Conservation (phyloP, 768 basidiomycete species). For the Auricularia heimuer region DNA sequence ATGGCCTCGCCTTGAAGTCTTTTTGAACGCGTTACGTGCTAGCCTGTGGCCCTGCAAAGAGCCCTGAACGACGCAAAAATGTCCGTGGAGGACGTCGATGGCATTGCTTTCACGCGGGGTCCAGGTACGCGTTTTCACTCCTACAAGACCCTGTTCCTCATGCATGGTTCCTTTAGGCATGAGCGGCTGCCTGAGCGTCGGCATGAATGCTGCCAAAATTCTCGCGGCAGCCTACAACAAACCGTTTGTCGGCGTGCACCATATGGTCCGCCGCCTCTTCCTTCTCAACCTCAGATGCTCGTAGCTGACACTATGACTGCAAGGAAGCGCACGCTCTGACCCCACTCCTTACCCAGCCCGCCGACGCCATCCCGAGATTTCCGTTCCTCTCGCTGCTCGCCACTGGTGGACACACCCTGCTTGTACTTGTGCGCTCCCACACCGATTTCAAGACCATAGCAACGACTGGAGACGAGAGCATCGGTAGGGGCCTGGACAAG, state of each 20-base stretch:
- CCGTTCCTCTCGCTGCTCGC: conserved; percentile 85
- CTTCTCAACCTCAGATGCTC: background rate
- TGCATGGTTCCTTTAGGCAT: conserved; percentile 40
- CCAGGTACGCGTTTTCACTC: conserved; percentile 40
- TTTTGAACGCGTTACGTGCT: background rate
- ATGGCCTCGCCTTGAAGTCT: background rate
- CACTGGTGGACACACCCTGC: conserved; percentile 90
- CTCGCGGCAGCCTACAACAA: conserved; percentile 69
- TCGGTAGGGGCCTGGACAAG: conserved; percentile 80
- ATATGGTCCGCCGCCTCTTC: conserved; percentile 57
- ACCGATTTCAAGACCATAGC: conserved; percentile 59
- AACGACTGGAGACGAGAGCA: conserved; percentile 61
- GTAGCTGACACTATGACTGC: background rate
- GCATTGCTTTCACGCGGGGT: conserved; percentile 85
- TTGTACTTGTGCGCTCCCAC: conserved; percentile 59
- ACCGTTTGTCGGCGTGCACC: conserved; percentile 84
- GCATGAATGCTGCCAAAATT: conserved; percentile 74
- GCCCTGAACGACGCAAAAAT: conserved; percentile 62
- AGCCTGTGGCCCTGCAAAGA: conserved; percentile 65
- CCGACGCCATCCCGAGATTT: conserved; percentile 39
- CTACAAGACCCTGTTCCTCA: background rate
- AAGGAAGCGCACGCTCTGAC: conserved; percentile 92
- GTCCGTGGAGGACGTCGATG: conserved; percentile 57
- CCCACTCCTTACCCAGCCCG: conserved; percentile 51
- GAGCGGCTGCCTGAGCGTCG: conserved; percentile 68